phyloP scores from a whole-genome alignment of 129 eudicot species.

The Flaveria robusta region DNA sequence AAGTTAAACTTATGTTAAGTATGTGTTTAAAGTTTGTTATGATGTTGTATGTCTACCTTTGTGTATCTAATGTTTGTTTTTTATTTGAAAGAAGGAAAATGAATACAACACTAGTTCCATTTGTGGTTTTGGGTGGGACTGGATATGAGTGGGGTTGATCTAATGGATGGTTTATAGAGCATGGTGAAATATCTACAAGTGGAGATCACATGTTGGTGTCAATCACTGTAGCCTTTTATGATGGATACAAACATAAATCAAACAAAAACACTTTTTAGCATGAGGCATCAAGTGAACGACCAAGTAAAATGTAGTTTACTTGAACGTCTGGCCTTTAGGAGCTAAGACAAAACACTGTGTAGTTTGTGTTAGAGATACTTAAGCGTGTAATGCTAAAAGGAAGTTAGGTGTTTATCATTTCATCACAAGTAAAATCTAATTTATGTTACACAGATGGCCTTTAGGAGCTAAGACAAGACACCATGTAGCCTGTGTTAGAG shows the following conservation, averaged over 20 bases:
- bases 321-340: no score
- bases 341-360: no score
- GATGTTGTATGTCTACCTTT: conserved; percentile 24
- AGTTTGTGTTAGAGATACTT: no score
- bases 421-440: no score
- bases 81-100: background rate
- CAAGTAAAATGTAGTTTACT: no score
- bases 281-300: no score
- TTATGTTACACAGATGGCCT: no score
- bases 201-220: conserved; percentile 28
- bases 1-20: conserved; percentile 31
- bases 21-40: conserved; percentile 5
- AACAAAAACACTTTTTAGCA: background rate
- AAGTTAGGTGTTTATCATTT: background rate
- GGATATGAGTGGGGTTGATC: conserved; percentile 30
- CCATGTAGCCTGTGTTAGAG: no score
- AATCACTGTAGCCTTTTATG: conserved; percentile 9
- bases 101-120: conserved; percentile 27
- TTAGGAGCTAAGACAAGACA: no score
- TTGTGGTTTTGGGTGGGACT: conserved; percentile 20
- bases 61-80: conserved; percentile 21
- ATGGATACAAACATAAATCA: background rate
- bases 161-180: conserved; percentile 28
- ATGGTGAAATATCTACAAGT: conserved; percentile 24
- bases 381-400: no score